phyloP scores from a whole-genome alignment of 75 land plant species.

The Isoetes taiwanensis region DNA sequence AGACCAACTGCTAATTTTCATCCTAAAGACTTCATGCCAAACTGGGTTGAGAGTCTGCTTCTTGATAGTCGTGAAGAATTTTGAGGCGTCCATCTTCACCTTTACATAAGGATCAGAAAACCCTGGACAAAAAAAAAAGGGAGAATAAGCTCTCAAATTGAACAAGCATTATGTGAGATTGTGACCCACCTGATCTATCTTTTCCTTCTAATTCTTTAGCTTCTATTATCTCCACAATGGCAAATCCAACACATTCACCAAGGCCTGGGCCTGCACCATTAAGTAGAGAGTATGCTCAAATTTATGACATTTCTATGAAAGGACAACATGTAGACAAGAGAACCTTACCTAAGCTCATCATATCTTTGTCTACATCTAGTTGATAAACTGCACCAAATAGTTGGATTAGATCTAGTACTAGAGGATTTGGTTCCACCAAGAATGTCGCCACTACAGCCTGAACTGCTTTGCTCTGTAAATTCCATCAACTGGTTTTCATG shows the following conservation, averaged over 20 bases:
- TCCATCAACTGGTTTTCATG: too few species aligned
- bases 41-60: conserved; percentile 25
- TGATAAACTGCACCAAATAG: conserved; percentile 16
- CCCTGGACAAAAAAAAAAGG: conserved; percentile 5
- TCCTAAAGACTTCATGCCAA: conserved; percentile 21
- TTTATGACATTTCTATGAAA: too few species aligned
- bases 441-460: conserved; percentile 15
- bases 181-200: conserved; percentile 14
- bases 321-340: too few species aligned
- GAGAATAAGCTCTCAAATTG: not conserved
- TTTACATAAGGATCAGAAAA: conserved; percentile 24
- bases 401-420: conserved; percentile 11
- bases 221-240: conserved; percentile 22
- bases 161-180: not conserved
- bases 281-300: too few species aligned
- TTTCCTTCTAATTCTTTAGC: conserved; percentile 16
- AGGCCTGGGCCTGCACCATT: too few species aligned
- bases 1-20: conserved; percentile 9
- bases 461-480: conserved; percentile 22
- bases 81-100: conserved; percentile 8
- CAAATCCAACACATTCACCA: conserved; percentile 9
- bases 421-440: conserved; percentile 17
- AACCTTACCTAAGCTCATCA: not conserved
- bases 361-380: conserved; percentile 12
- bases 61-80: conserved; percentile 12